Base-by-base conservation (phyloP, 1,284 basidiomycete genomes). In the Sporisorium sorghi region DNA sequence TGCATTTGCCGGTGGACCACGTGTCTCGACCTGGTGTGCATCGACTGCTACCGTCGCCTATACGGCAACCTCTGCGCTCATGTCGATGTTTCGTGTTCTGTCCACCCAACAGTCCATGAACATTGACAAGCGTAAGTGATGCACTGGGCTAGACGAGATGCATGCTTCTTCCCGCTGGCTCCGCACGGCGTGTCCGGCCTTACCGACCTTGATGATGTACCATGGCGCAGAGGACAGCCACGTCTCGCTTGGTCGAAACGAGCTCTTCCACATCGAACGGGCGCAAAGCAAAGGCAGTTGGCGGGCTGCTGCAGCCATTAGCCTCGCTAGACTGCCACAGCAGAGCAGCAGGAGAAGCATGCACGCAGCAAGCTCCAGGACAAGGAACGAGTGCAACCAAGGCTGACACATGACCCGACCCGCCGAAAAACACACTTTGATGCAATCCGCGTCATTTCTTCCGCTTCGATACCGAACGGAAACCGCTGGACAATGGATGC, bases 91-190 rank as follows among this genome's bases (percentile, higher is more conserved):
- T 33, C 19, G 11, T 33, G 5, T 21, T 46, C 61, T 60, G 67
- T 53, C 26, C 2, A 15, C 15, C 17, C 59, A 56, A 76, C 72
- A 79, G 77, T 68, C 76, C 37, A 72, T 76, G 58, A 80, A 80
- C 68, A 69, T 80, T 46, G 78, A 80, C 76, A 80, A 80, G 71
- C 77, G 77, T 79, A 53, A 61, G 77, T 79, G 19, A 21, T 33
- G 11, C 43, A 44, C n/a, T 17, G 40, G n/a, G 40, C 39, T 32
- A n/a, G 11, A 21, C 28, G 5, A n/a, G 24, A 30, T 5, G 39
- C 40, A 44, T 43, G 39, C 48, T 50, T 15, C n/a, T n/a, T 28
- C 24, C 48, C 23, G 39, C 39, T 32, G 19, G 39, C 39, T 42
- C 40, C 17, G 8, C 17, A 21, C 39, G 21, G n/a, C 42, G 5